Percentiles rank a stretch among this genome's conserved stretches.
phyloP scores from a whole-genome alignment of 306 rosid genomes.

The Cicer arietinum region DNA sequence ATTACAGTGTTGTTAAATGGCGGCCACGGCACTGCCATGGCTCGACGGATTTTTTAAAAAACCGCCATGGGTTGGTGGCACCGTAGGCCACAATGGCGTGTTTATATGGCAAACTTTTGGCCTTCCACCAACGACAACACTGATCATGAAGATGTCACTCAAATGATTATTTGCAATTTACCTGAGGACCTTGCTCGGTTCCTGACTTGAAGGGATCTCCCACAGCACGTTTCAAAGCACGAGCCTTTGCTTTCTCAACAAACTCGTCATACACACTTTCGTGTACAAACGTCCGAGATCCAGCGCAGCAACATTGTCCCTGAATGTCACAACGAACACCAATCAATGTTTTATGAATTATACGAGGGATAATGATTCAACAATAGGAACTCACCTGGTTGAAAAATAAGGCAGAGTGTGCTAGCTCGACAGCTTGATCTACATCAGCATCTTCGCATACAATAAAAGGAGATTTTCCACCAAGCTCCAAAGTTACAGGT shows the following conservation, averaged over 20 bases:
- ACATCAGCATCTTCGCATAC: conserved; percentile 92
- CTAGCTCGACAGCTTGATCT: conserved; percentile 84
- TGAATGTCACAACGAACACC: conserved; percentile 43
- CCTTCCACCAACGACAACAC: no score
- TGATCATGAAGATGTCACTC: background rate
- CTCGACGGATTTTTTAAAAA: no score
- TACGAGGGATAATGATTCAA: conserved; percentile 2
- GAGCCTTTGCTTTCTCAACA: conserved; percentile 80
- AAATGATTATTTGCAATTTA: conserved; percentile 44
- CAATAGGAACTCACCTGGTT: conserved; percentile 62
- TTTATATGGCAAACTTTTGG: no score
- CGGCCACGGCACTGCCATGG: no score
- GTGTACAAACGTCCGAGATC: conserved; percentile 92
- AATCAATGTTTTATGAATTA: conserved; percentile 29
- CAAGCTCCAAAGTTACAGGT: conserved; percentile 87
- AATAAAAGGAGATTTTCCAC: conserved; percentile 95
- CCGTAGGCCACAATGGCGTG: no score
- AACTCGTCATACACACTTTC: conserved; percentile 81
- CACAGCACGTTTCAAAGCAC: conserved; percentile 75
- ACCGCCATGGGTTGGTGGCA: no score
- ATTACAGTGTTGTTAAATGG: no score
- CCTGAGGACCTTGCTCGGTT: conserved; percentile 98
- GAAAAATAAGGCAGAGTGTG: conserved; percentile 88
- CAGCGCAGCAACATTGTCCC: conserved; percentile 99
- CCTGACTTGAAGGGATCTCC: conserved; percentile 91